These are phyloP conservation scores for Russula abietina DNA, from an alignment of 768 basidiomycete genomes.

Conservation along the genomic window DNA sequence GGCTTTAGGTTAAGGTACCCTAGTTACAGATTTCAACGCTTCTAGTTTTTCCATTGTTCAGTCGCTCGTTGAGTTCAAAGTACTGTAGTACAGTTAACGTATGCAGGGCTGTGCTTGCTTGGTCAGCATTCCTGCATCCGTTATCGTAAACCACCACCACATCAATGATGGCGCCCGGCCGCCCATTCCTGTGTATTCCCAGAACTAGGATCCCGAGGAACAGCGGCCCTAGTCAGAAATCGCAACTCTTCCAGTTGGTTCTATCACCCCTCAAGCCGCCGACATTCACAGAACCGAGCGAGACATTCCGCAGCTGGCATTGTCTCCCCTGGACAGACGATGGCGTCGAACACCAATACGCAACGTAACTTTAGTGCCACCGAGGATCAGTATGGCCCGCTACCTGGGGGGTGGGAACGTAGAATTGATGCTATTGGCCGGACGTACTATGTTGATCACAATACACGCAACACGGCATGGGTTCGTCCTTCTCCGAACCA, in stretches of 20 bases:
- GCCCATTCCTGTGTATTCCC: conserved; percentile 34
- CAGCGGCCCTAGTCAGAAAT: conserved; percentile 27
- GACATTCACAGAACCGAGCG: conserved; percentile 18
- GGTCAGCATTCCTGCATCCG: too few relatives aligned
- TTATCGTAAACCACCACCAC: too few relatives aligned
- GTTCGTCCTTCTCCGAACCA: conserved; percentile 81
- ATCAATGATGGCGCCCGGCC: too few relatives aligned
- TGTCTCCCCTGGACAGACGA: conserved; percentile 27
- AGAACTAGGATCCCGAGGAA: conserved; percentile 29
- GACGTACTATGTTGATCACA: conserved; percentile 98
- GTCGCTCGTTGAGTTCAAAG: too few relatives aligned
- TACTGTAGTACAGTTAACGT: too few relatives aligned
- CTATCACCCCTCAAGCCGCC: conserved; percentile 26
- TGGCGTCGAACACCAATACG: conserved; percentile 34
- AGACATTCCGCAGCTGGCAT: conserved; percentile 36
- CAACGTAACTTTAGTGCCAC: conserved; percentile 84
- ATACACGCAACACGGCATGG: conserved; percentile 96
- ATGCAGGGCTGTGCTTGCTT: too few relatives aligned
- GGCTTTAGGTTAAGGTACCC: conserved; percentile 35
- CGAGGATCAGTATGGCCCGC: conserved; percentile 86
- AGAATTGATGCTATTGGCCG: conserved; percentile 93
- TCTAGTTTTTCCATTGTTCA: conserved; percentile 48
- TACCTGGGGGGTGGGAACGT: conserved; percentile 93
- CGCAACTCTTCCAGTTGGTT: conserved; percentile 35
- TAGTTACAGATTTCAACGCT: conserved; percentile 45